Base-by-base conservation (phyloP, 805 yeast species). In the Candida arabinofermentans region DNA sequence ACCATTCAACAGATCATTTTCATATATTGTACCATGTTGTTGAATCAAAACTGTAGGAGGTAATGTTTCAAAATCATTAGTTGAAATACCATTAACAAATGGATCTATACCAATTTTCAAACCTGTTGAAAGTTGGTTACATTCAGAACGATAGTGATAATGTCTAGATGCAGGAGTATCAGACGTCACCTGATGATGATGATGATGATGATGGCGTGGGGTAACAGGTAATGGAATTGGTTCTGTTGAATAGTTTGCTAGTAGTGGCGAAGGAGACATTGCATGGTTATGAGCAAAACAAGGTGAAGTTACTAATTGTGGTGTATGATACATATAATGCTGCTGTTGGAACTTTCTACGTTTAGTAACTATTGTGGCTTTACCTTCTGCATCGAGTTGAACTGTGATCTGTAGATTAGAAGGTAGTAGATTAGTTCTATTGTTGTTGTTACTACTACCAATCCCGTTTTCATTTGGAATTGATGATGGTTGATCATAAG, bases 351-450 rank as follows among this genome's bases (percentile, higher is more conserved):
- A 17, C 23, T 39, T 43, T 43, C 38, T 46, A 41, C 37, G 58
- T 48, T 49, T 58, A 37, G 48, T 60, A 30, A 41, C 64, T 46
- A 47, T 54, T 41, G 53, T 48, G 38, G 62, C 70, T 36, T 53
- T 55, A 27, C 62, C 62, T 21, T 55, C 56, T 8, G 56, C 42
- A 38, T 48, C 47, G 2, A 57, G 47, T 24, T 54, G 49, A 5
- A 57, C 51, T 0, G 58, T 47, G 17, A 57, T 47, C 39, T 57
- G 51, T 27, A 37, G 51, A 18, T 53, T 43, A 1, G 51, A 35
- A 4, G 57, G 52, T 8, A 54, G 41, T n/a, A 21, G 13, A 34
- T 16, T 19, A 6, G 9, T 21, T 13, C 19, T 18, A 3, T 18
- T 31, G n/a, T n/a, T n/a, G n/a, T n/a, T n/a, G n/a, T n/a, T n/a